Evolutionary conservation across 306 rosid species (phyloP).

Genomic region (Prunus davidiana): DNA sequence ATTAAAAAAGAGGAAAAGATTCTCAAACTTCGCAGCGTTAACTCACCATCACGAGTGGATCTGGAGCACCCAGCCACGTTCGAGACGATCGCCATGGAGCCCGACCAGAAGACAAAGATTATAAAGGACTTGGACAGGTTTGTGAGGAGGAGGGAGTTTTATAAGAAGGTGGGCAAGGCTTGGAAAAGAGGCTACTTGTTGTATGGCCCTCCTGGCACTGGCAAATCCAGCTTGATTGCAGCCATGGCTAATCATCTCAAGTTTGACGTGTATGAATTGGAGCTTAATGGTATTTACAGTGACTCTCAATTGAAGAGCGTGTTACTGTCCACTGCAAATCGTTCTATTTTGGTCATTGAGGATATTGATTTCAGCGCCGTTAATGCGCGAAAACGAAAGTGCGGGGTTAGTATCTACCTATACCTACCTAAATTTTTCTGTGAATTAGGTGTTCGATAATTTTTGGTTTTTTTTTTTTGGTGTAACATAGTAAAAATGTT

Average conservation of each 20-base stretch:
- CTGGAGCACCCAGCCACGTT: conserved; percentile 43
- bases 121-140: too few species aligned
- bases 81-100: conserved; percentile 40
- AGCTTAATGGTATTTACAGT: conserved; percentile 16
- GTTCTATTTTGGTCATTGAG: conserved; percentile 43
- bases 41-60: neutral
- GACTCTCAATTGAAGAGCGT: conserved; percentile 26
- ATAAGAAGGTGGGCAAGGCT: conserved; percentile 23
- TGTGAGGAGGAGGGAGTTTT: too few species aligned
- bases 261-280: conserved; percentile 43
- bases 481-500: too few species aligned
- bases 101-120: conserved; percentile 19
- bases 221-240: conserved; percentile 40
- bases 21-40: conserved; percentile 22
- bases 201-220: conserved; percentile 38
- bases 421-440: too few species aligned
- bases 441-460: too few species aligned
- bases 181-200: conserved; percentile 48
- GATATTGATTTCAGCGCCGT: conserved; percentile 29
- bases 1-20: conserved; percentile 14
- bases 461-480: too few species aligned
- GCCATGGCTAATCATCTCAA: conserved; percentile 53
- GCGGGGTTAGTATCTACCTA: too few species aligned
- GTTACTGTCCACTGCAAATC: conserved; percentile 27
- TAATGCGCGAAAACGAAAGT: neutral